Evolutionary conservation across 768 basidiomycete genomes (phyloP).

Genomic region (Leccinum imitatum): DNA sequence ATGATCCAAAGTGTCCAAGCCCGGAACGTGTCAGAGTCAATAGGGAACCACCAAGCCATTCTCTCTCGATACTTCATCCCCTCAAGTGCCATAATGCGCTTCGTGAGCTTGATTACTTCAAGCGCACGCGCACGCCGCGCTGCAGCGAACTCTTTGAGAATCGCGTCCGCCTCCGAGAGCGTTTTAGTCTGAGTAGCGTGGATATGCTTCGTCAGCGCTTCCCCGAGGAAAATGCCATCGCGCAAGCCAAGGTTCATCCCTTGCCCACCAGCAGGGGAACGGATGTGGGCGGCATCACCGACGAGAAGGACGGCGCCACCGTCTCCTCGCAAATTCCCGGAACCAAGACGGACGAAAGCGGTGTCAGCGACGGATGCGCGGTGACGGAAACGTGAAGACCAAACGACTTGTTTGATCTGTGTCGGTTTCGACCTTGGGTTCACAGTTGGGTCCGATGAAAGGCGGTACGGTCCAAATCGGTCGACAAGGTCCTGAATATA

Average conservation of each 20-base stretch:
- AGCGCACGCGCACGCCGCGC: slow-evolving; percentile 41
- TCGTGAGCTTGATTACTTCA: slow-evolving; percentile 41
- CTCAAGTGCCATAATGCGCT: slow-evolving; percentile 29
- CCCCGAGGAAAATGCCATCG: slow-evolving; percentile 49
- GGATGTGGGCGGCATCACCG: slow-evolving; percentile 52
- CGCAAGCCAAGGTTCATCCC: slow-evolving; percentile 58
- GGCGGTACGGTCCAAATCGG: slow-evolving; percentile 35
- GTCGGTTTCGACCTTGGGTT: slow-evolving; percentile 31
- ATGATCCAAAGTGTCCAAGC: slow-evolving; percentile 25
- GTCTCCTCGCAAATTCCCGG: neutral
- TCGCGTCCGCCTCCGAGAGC: slow-evolving; percentile 24
- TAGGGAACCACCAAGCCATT: slow-evolving; percentile 25
- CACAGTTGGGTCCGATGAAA: slow-evolving; percentile 37
- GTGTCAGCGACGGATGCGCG: slow-evolving; percentile 43
- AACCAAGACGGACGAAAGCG: slow-evolving; percentile 34
- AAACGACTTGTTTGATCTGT: slow-evolving; percentile 38
- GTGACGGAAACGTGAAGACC: slow-evolving; percentile 48
- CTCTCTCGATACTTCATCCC: slow-evolving; percentile 22
- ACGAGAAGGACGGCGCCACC: slow-evolving; percentile 31
- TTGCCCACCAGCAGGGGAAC: slow-evolving; percentile 54
- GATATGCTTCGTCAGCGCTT: slow-evolving; percentile 40
- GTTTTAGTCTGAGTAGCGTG: slow-evolving; percentile 10
- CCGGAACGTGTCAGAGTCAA: slow-evolving; percentile 28
- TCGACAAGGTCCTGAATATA: slow-evolving; percentile 47
- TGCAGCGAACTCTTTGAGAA: slow-evolving; percentile 37